These are phyloP conservation scores for Ilyonectria sp. DNA, from an alignment of 2,329 filamentous ascomycete species.

Conservation along the genomic window DNA sequence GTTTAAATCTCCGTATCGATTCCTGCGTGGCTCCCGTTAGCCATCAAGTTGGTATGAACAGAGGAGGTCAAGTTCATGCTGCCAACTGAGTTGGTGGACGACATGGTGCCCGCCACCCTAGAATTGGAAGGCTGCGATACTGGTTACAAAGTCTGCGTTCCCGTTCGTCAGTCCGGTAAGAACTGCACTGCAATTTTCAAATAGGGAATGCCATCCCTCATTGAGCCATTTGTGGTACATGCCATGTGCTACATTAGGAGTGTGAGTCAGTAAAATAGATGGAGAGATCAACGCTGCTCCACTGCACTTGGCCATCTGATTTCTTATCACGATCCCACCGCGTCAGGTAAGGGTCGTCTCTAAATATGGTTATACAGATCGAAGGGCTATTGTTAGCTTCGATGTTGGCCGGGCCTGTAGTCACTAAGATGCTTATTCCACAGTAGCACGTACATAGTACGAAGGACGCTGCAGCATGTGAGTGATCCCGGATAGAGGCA, in stretches of 20 bases:
- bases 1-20: not conserved
- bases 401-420: not conserved
- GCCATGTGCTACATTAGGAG: not conserved
- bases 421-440: not conserved
- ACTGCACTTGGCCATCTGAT: not conserved
- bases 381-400: slow-evolving; percentile 12
- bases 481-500: slow-evolving; percentile 2
- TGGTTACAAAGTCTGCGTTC: slow-evolving; percentile 21
- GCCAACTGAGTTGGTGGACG: slow-evolving; percentile 6
- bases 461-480: slow-evolving; percentile 9
- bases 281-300: not conserved
- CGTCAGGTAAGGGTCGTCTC: not conserved
- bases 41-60: slow-evolving; percentile 15
- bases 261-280: slow-evolving; percentile 1
- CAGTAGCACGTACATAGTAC: slow-evolving; percentile 9
- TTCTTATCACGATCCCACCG: not conserved
- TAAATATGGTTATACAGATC: not conserved
- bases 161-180: not conserved
- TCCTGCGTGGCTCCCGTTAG: slow-evolving; percentile 14
- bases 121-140: slow-evolving; percentile 20
- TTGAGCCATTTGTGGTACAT: not conserved
- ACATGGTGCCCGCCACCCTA: slow-evolving; percentile 14
- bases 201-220: not conserved
- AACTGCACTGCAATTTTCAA: not conserved
- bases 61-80: slow-evolving; percentile 27